Base-by-base conservation (phyloP, 2,329 filamentous ascomycete species). In the Penicillium sp. region DNA sequence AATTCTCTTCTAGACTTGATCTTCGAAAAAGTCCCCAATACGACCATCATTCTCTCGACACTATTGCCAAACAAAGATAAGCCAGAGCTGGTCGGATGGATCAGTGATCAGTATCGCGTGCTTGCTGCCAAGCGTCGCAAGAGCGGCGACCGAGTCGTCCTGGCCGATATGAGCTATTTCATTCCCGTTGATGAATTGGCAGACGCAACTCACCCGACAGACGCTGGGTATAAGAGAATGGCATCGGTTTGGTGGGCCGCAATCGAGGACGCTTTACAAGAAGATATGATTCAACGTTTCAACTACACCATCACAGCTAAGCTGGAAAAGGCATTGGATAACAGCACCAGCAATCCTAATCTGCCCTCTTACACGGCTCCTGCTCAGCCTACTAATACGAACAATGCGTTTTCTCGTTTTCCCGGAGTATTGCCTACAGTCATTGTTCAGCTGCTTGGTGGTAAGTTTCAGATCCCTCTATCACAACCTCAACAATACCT, bases 41-140 rank as follows among this genome's bases (percentile, higher is more conserved):
- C 69, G 3, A 68, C 65, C 1, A 63, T 75, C 16, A 65, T 75
- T 21, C 54, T 75, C 6, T 74, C 72, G 4, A 75, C 73, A 0
- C 60, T 75, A 1, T 56, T 74, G 4, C 68, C 67, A 3, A 68
- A 62, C 14, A 58, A 61, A 22, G 35, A 51, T 2, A 13, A 55
- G 1, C 56, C 54, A 4, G 13, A 49, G 4, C 14, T 35, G 11
- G 58, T 58, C 22, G 42, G 56, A 16, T 44, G 49, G 0, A 65
- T 67, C 50, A 73, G 64, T 55, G 22, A 43, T 7, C 67, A 73
- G 49, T 71, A 69, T 47, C 62, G 65, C 3, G 31, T 56, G 9
- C 46, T 74, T 2, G 69, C 57, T 4, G 60, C 58, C 0, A 52
- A 55, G 7, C 67, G 67, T 7, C 66, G 64, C 22, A 50, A 55